phyloP scores from a whole-genome alignment of 441 rosid species.

The Macaranga tanarius region DNA sequence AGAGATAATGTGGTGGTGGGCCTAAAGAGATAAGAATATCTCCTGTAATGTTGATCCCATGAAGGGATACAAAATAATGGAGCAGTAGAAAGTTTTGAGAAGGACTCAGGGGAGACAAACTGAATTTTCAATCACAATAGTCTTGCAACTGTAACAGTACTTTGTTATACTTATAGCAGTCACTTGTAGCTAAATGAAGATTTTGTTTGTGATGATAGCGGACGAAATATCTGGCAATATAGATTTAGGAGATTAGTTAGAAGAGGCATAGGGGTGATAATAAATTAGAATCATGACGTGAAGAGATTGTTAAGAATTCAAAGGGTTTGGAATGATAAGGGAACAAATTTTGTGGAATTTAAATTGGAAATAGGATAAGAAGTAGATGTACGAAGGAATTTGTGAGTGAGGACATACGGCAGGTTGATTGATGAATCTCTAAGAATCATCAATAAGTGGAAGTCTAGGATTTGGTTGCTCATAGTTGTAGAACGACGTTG shows the following conservation, averaged over 20 bases:
- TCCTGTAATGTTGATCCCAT: conserved; percentile 19
- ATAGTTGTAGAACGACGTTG: not conserved
- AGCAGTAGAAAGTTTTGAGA: conserved; percentile 17
- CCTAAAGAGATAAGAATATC: conserved; percentile 15
- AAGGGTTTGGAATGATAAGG: not conserved
- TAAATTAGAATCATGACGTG: not conserved
- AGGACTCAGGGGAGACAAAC: conserved; percentile 18
- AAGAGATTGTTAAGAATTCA: not conserved
- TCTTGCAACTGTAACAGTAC: conserved; percentile 2
- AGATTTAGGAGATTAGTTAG: not conserved
- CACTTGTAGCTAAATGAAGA: not conserved
- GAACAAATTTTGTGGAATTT: not conserved
- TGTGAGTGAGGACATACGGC: not conserved
- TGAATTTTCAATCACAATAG: conserved; percentile 10
- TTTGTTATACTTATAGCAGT: not conserved
- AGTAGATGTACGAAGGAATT: not conserved
- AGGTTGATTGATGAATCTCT: not conserved
- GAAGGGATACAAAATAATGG: conserved; percentile 15
- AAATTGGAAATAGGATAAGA: not conserved
- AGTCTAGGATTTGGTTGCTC: not conserved
- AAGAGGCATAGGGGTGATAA: not conserved
- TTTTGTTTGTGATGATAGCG: not conserved
- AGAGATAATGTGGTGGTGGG: conserved; percentile 27
- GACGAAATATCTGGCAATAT: not conserved
- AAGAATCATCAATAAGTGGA: not conserved